Percentiles rank a stretch among this genome's conserved stretches.
Conservation (phyloP, 192 early-diverging fungal genomes). For the Chytriomyces sp. region DNA sequence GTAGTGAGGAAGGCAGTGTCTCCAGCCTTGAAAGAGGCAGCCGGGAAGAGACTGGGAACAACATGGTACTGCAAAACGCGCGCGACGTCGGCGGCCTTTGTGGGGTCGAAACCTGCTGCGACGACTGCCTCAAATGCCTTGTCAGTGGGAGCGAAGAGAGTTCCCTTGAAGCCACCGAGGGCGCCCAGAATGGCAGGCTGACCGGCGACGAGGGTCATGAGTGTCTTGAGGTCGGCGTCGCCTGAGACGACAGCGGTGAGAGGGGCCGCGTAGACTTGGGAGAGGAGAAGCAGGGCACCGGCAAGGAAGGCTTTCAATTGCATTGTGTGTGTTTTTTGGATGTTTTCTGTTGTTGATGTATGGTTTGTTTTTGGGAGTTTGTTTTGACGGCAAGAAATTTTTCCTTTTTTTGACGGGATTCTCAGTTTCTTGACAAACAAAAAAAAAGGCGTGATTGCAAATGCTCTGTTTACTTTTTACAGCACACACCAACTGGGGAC, state of each 20-base stretch:
- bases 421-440: no score
- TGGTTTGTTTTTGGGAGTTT: no score
- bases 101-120: conserved; percentile 16
- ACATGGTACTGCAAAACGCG: conserved; percentile 30
- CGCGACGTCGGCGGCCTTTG: not conserved
- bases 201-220: conserved; percentile 20
- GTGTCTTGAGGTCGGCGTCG: conserved; percentile 4
- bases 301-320: not conserved
- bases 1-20: conserved; percentile 24
- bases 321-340: no score
- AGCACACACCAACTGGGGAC: no score
- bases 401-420: no score
- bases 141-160: conserved; percentile 37
- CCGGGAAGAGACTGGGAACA: conserved; percentile 6
- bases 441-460: no score
- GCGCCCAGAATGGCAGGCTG: conserved; percentile 12
- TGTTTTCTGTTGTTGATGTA: no score
- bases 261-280: not conserved
- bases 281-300: not conserved
- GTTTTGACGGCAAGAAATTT: no score
- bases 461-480: no score
- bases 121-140: conserved; percentile 15
- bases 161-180: conserved; percentile 14
- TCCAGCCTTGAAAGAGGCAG: not conserved
- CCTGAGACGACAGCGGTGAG: conserved; percentile 19